Evolutionary conservation across 495 filamentous ascomycete species (phyloP).

Genomic region (Pseudevernia furfuracea): DNA sequence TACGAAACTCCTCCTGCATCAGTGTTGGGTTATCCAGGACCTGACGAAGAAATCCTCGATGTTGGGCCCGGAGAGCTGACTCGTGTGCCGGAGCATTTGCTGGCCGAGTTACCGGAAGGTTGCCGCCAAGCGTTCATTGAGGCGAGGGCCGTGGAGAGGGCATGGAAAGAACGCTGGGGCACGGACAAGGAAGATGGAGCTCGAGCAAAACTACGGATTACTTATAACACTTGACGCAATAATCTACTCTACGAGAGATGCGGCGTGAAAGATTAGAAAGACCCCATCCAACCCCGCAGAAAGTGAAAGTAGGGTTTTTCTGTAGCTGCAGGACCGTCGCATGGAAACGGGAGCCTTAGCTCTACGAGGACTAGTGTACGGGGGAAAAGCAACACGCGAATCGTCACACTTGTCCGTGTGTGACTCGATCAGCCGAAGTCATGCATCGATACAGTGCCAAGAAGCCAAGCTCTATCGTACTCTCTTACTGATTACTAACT

Average conservation of each 20-base stretch:
- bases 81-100: constrained; percentile 51
- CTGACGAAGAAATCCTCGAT: constrained; percentile 52
- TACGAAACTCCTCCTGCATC: constrained; percentile 54
- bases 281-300: not conserved
- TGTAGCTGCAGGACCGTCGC: constrained; percentile 6
- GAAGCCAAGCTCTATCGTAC: too few species aligned
- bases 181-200: constrained; percentile 48
- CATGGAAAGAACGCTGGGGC: constrained; percentile 69
- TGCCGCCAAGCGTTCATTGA: constrained; percentile 62
- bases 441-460: not conserved
- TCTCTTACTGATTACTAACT: too few species aligned
- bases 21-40: constrained; percentile 54
- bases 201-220: constrained; percentile 45
- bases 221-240: constrained; percentile 33
- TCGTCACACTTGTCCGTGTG: not conserved
- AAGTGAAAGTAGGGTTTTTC: not conserved
- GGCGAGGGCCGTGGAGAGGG: constrained; percentile 50
- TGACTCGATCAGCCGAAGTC: not conserved
- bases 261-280: not conserved
- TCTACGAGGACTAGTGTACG: constrained; percentile 2
- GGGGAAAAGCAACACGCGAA: constrained; percentile 7
- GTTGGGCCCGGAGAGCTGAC: constrained; percentile 58
- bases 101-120: constrained; percentile 61
- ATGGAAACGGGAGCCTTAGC: constrained; percentile 7
- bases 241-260: too few species aligned